Conservation (phyloP, 1,284 basidiomycete genomes). For the Laetiporus sulphureus region DNA sequence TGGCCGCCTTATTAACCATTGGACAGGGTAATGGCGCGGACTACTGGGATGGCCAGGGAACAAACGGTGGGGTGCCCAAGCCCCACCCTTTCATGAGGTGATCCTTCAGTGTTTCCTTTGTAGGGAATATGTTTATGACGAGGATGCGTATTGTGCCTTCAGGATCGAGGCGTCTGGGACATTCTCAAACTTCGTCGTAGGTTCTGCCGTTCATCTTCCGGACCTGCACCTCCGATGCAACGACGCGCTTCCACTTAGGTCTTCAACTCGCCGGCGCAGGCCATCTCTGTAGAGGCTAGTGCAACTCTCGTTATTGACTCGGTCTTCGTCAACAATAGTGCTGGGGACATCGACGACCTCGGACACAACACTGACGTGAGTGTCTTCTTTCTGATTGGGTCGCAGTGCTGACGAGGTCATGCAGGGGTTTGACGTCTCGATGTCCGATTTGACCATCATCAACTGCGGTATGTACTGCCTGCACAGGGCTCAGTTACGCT, state of each 20-base stretch:
- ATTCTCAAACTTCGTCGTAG: constrained; percentile 20
- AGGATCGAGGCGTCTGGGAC: constrained; percentile 51
- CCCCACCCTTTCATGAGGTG: constrained; percentile 33
- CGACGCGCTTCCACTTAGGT: not conserved
- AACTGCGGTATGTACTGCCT: constrained; percentile 1
- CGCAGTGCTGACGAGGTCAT: not conserved
- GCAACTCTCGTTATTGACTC: not conserved
- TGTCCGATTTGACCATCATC: constrained; percentile 1
- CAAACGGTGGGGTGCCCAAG: constrained; percentile 31
- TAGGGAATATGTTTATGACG: too few relatives aligned
- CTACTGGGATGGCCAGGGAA: constrained; percentile 31
- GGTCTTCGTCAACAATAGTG: constrained; percentile 2
- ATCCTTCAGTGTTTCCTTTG: not conserved
- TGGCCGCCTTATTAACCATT: not conserved
- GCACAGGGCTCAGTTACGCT: too few relatives aligned
- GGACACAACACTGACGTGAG: constrained; percentile 5
- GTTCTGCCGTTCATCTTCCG: constrained; percentile 21
- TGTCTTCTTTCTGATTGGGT: not conserved
- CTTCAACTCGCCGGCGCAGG: constrained; percentile 1
- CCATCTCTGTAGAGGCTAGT: constrained; percentile 2
- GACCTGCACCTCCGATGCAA: not conserved
- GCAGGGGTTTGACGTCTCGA: constrained; percentile 5
- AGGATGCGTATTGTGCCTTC: constrained; percentile 3
- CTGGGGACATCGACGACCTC: constrained; percentile 3
- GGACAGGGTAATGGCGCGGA: not conserved